Base-by-base conservation (phyloP, 75 land plant species). In the Pinus albicaulis region DNA sequence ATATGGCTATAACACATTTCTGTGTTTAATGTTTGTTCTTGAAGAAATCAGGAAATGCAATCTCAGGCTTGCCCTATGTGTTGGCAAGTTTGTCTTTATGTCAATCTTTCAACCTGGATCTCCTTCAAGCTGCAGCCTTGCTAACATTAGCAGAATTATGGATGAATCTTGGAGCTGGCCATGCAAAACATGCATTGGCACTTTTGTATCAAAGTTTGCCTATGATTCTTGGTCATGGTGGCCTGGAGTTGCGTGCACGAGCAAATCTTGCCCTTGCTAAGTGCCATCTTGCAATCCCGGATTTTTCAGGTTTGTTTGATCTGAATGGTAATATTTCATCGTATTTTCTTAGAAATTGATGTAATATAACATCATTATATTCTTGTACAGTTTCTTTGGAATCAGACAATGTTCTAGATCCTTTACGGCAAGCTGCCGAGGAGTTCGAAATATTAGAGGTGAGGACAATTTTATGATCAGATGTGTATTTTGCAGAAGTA, bases 211-310 rank as follows among this genome's bases (percentile, higher is more conserved):
- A 89, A 15, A 82, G 89, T 75, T 79, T 98, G 77, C 89, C 99
- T 8, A 82, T 90, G 78, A 90, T 97, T 75, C 88, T 97, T 76
- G 98, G 99, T 38, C 99, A 98, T 87, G 99, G 99, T 10, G 93
- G 95, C 34, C 77, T 93, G 70, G 91, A 98, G 79, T 92, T 98
- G 8, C 81, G 91, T 58, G 90, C 90, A n/a, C 89, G 98, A 11
- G 93, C 93, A 20, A 83, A 86, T 78, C 88, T 98, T 71, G 78
- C 84, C 24, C 85, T 95, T 73, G 98, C 98, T 64, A 89, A 89
- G 73, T 91, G 99, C 80, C 80, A 92, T 81, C 82, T 95, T 8
- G 77, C 90, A 36, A 87, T 82, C 78, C 87, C 93, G 19, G 80
- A 23, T 13, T 95, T 86, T 78, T 90, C 94, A 87, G 88, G 96